A percentile compares a stretch with the other conserved stretches of the same genome.
Conservation (phyloP, 2,329 filamentous ascomycete genomes). For the Endoconidiophora laricicola region DNA sequence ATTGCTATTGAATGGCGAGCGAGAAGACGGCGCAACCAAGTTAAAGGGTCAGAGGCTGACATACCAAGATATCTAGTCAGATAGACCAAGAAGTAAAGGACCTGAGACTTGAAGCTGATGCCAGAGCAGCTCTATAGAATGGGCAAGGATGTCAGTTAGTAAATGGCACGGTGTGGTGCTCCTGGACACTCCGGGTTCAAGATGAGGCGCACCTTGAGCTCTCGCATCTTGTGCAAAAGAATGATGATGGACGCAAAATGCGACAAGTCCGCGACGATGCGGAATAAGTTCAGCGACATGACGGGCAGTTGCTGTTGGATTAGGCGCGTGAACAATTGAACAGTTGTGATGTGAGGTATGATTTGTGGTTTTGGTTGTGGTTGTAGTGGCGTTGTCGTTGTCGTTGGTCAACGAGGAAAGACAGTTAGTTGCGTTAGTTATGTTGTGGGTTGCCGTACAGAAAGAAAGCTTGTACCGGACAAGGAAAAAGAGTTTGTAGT, state of each 20-base stretch:
- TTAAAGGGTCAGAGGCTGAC: constrained; percentile 13
- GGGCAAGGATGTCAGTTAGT: background rate
- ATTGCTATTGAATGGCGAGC: too few species aligned
- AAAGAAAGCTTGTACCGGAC: too few species aligned
- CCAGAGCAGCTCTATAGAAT: constrained; percentile 68
- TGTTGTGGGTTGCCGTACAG: too few species aligned
- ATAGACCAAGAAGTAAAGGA: constrained; percentile 86
- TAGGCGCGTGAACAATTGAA: background rate
- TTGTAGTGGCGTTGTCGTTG: too few species aligned
- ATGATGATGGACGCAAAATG: constrained; percentile 90
- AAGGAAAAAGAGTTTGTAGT: too few species aligned
- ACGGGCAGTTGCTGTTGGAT: constrained; percentile 6
- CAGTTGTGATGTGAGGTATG: too few species aligned
- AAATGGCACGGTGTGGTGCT: constrained; percentile 1
- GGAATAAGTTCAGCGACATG: constrained; percentile 41
- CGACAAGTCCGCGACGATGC: constrained; percentile 63
- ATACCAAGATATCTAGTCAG: constrained; percentile 77
- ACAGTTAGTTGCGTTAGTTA: too few species aligned
- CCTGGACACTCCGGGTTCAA: background rate
- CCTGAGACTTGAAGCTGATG: constrained; percentile 98
- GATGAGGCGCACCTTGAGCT: constrained; percentile 6
- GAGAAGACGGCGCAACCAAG: background rate
- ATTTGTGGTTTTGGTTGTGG: too few species aligned
- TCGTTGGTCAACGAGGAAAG: too few species aligned
- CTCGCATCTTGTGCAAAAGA: constrained; percentile 78